Evolutionary conservation across 1,284 basidiomycete genomes (phyloP).

Genomic region (Paramarasmius palmivorus): DNA sequence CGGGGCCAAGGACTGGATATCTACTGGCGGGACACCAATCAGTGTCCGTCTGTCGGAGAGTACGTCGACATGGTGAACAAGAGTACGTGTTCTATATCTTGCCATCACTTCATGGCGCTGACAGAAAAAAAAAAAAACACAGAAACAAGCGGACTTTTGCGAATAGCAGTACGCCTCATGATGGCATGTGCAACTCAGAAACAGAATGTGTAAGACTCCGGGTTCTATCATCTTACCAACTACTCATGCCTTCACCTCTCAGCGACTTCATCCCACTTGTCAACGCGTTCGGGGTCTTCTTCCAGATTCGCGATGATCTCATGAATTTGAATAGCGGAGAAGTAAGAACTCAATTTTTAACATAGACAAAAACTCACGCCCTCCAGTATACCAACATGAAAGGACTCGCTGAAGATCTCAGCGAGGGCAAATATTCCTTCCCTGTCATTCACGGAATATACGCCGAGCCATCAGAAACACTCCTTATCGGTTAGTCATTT

Average conservation of each 20-base stretch:
- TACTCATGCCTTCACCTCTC: too few species aligned
- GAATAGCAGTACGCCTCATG: conserved; percentile 95
- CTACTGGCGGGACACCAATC: conserved; percentile 90
- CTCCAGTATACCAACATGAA: conserved; percentile 85
- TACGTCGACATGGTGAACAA: conserved; percentile 97
- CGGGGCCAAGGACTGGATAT: conserved; percentile 96
- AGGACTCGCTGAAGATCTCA: conserved; percentile 92
- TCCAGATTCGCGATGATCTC: conserved; percentile 96
- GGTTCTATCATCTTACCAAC: too few species aligned
- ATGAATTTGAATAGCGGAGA: conserved; percentile 91
- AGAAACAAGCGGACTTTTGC: conserved; percentile 96
- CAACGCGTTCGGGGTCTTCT: conserved; percentile 91
- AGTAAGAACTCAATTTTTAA: conserved; percentile 39
- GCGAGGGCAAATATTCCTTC: conserved; percentile 96
- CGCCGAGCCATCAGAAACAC: conserved; percentile 70
- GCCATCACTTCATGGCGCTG: conserved; percentile 9
- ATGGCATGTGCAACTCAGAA: conserved; percentile 81
- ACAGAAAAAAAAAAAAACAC: conserved; percentile 59
- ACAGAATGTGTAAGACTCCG: conserved; percentile 65
- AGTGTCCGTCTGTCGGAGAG: conserved; percentile 93
- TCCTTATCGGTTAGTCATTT: too few species aligned
- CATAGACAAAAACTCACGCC: not conserved
- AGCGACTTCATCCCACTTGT: conserved; percentile 92
- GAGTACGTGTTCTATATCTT: conserved; percentile 55
- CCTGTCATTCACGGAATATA: conserved; percentile 90